Conservation (phyloP, 2,329 filamentous ascomycete genomes). For the Penicillium sp. region DNA sequence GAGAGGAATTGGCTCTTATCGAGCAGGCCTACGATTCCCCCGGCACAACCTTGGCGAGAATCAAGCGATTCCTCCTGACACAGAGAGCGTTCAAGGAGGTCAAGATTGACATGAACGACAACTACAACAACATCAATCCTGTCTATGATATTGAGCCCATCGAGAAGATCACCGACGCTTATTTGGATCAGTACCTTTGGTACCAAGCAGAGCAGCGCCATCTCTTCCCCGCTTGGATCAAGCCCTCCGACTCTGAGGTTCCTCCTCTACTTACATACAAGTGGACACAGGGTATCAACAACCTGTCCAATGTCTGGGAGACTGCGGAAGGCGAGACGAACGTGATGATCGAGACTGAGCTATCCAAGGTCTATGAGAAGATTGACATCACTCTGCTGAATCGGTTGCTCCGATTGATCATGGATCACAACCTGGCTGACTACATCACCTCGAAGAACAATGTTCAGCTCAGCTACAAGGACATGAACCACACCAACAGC, state of each 20-base stretch:
- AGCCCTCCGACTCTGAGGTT: slow-evolving; percentile 96
- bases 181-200: slow-evolving; percentile 98
- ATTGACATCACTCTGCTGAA: slow-evolving; percentile 96
- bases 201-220: slow-evolving; percentile 98
- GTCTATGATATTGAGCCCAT: slow-evolving; percentile 99
- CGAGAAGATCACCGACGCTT: slow-evolving; percentile 98
- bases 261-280: slow-evolving; percentile 94
- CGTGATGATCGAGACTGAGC: slow-evolving; percentile 95
- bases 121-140: slow-evolving; percentile 98
- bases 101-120: slow-evolving; percentile 99
- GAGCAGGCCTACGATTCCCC: slow-evolving; percentile 98
- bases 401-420: slow-evolving; percentile 86
- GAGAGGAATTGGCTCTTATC: slow-evolving; percentile 92
- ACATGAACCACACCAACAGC: slow-evolving; percentile 99
- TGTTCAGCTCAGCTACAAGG: slow-evolving; percentile 97
- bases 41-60: slow-evolving; percentile 89
- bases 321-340: slow-evolving; percentile 93
- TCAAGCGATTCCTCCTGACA: slow-evolving; percentile 95
- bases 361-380: slow-evolving; percentile 99
- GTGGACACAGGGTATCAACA: slow-evolving; percentile 99
- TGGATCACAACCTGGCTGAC: slow-evolving; percentile 98
- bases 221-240: slow-evolving; percentile 97
- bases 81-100: slow-evolving; percentile 99
- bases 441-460: slow-evolving; percentile 99
- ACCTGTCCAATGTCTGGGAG: slow-evolving; percentile 92